Evolutionary conservation across 257 asterid species (phyloP).

Genomic region (Solanum tacnaense): DNA sequence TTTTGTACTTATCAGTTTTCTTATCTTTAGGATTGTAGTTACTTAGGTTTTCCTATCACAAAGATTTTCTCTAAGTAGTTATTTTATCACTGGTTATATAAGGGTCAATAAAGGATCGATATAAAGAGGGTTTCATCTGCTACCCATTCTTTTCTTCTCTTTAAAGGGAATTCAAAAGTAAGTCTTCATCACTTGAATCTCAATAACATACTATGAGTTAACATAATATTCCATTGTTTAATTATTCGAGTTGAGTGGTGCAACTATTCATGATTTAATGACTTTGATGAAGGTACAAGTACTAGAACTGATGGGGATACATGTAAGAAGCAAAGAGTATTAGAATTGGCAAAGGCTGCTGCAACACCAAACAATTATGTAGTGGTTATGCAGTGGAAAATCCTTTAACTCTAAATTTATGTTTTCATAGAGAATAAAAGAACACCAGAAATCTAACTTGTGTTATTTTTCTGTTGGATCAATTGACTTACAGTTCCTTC

Average conservation of each 20-base stretch:
- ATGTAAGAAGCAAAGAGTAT: slow-evolving; percentile 7
- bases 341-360: slow-evolving; percentile 6
- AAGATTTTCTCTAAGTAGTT: no score
- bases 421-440: not conserved
- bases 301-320: not conserved
- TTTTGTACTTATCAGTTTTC: no score
- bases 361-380: slow-evolving; percentile 6
- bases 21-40: no score
- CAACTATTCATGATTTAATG: not conserved
- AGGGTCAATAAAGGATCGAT: no score
- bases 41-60: no score
- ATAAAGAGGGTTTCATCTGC: no score
- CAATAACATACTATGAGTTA: not conserved
- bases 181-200: not conserved
- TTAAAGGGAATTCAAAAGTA: not conserved
- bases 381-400: slow-evolving; percentile 19
- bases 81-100: no score
- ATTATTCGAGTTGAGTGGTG: not conserved
- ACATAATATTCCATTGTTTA: not conserved
- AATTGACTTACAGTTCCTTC: slow-evolving; percentile 16
- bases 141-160: no score
- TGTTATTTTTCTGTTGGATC: not conserved
- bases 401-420: not conserved
- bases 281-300: no score
- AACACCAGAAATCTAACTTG: not conserved